Evolutionary conservation across 75 land plant genomes (phyloP), one percentile per base, ranked within the genome.

Genomic region (Pinus albicaulis): DNA sequence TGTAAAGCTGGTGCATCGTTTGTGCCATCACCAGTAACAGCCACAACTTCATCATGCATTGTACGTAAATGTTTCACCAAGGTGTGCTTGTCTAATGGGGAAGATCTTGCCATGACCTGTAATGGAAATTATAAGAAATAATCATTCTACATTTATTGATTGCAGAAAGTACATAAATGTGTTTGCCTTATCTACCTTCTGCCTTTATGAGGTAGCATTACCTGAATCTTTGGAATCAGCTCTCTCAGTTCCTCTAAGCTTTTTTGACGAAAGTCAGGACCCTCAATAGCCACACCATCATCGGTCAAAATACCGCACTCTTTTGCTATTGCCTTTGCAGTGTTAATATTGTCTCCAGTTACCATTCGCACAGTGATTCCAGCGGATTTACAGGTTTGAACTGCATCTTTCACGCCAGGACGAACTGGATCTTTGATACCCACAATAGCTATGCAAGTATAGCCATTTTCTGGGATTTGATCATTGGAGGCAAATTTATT

Each of bases 11-110:
- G 99, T 17, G 98, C 98, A 83, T 96, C 99, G 74, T 96, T 96
- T 71, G 99, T 96, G 26, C 98, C 99, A 88, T 97, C 99, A 80
- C 98, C 98, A 77, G 98, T 97, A 36, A 94, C 95, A 70, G 98
- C 91, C 76, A 92, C 99, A 68, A 97, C 98, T 75, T 92, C 99
- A 61, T 76, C 74, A 65, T 85, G 80, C 62, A 82, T 82, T 61
- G 83, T 84, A 12, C 57, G 83, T 82, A 12, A 84, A 63, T 92
- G 86, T 64, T 85, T 89, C 63, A 97, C 98, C 75, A 97, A 79
- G 16, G 85, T 94, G 77, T 92, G 92, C 78, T 95, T 97, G 81
- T 97, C 99, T 36, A 89, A 24, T 48, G 99, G 98, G 23, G 98
- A 94, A 75, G 99, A 97, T 76, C 99, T 83, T 76, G 98, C 99